phyloP scores from a whole-genome alignment of 768 basidiomycete genomes.

The Auriscalpium vulgare region DNA sequence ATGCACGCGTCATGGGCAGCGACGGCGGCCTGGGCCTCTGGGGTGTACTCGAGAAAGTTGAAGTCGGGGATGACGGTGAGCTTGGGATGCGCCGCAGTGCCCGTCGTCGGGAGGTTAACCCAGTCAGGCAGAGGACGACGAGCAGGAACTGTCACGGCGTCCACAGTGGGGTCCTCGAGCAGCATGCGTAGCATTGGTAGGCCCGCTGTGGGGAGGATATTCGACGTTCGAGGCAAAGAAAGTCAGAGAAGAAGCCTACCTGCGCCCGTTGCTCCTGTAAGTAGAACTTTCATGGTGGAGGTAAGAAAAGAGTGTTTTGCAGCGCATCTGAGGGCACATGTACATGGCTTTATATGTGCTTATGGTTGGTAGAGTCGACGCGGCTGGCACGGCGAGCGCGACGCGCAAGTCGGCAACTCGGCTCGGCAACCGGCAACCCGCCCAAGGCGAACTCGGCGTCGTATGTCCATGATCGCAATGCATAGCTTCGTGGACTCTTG shows the following conservation, averaged over 20 bases:
- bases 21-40: conserved; percentile 8
- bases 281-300: conserved; percentile 2
- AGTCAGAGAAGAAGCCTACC: not conserved
- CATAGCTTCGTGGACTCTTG: too few relatives aligned
- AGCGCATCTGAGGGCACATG: too few relatives aligned
- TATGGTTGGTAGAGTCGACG: too few relatives aligned
- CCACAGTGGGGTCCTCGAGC: conserved; percentile 11
- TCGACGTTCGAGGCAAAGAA: not conserved
- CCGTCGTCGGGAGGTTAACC: conserved; percentile 7
- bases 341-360: too few relatives aligned
- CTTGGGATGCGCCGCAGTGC: conserved; percentile 12
- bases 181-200: conserved; percentile 15
- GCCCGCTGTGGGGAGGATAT: conserved; percentile 11
- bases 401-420: too few relatives aligned
- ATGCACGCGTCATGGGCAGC: conserved; percentile 18
- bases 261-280: conserved; percentile 14
- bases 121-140: conserved; percentile 17
- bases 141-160: conserved; percentile 17
- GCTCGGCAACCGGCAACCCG: too few relatives aligned
- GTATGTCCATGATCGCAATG: too few relatives aligned
- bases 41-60: conserved; percentile 15
- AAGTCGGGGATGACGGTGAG: conserved; percentile 12
- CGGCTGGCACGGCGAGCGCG: too few relatives aligned
- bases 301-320: too few relatives aligned
- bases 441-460: too few relatives aligned